phyloP scores from a whole-genome alignment of 2,329 filamentous ascomycete genomes.

The Hypoxylon sp. region DNA sequence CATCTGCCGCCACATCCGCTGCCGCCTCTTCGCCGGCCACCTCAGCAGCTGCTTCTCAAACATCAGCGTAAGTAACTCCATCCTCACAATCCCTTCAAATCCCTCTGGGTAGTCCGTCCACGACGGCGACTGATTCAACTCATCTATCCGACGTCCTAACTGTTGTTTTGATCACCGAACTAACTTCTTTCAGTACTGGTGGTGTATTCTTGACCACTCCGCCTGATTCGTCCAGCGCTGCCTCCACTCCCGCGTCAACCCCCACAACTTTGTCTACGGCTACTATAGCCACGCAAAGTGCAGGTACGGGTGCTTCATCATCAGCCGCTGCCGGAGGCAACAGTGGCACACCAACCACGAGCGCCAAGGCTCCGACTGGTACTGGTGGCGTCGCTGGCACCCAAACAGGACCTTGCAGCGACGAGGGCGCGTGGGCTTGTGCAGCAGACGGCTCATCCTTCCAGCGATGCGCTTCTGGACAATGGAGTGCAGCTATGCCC shows the following conservation, averaged over 20 bases:
- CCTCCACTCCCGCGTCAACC: conserved; percentile 16
- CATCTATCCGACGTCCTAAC: conserved; percentile 32
- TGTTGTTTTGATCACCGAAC: conserved; percentile 43
- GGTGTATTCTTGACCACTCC: conserved; percentile 59
- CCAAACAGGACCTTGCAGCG: conserved; percentile 57
- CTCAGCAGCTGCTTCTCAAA: conserved; percentile 31
- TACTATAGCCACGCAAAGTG: conserved; percentile 33
- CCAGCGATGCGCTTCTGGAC: conserved; percentile 72
- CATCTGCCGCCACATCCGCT: conserved; percentile 28
- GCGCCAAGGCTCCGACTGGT: conserved; percentile 35
- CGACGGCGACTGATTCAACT: conserved; percentile 4
- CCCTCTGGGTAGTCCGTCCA: background rate
- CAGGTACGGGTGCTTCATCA: conserved; percentile 26
- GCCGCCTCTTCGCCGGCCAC: conserved; percentile 25
- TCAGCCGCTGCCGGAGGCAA: conserved; percentile 33
- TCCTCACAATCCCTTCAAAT: conserved; percentile 17
- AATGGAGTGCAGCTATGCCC: conserved; percentile 62
- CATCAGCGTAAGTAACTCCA: conserved; percentile 43
- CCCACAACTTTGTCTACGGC: conserved; percentile 45
- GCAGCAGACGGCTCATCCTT: conserved; percentile 66
- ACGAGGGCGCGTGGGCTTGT: conserved; percentile 71
- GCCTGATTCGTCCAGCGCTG: conserved; percentile 42
- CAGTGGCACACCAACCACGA: conserved; percentile 30
- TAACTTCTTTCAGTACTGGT: conserved; percentile 54
- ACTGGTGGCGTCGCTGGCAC: conserved; percentile 39